Conservation (phyloP, 2,329 filamentous ascomycete species). For the Cercospora zeina region DNA sequence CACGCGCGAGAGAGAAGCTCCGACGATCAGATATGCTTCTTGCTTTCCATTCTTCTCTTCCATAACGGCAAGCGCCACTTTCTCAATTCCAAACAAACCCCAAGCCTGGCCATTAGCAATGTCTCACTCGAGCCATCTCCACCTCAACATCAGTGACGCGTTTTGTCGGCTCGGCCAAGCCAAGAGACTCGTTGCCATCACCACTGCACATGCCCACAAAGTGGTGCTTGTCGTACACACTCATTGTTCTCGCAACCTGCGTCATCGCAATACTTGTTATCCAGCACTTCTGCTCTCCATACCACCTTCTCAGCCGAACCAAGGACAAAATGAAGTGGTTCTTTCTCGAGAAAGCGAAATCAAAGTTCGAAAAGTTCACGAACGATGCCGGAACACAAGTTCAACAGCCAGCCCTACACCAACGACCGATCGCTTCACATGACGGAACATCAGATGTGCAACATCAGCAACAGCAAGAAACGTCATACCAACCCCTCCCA, state of each 20-base stretch:
- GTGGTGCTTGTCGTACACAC: conserved; percentile 23
- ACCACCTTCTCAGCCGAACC: conserved; percentile 13
- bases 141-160: conserved; percentile 16
- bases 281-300: conserved; percentile 19
- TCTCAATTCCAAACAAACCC: not conserved
- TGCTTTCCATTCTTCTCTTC: not conserved
- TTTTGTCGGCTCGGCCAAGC: conserved; percentile 6
- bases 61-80: conserved; percentile 1
- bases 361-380: conserved; percentile 35
- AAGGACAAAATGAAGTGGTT: conserved; percentile 40
- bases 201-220: not conserved
- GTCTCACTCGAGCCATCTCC: conserved; percentile 20
- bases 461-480: conserved; percentile 25
- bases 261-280: conserved; percentile 25
- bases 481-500: conserved; percentile 33
- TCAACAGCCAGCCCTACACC: not conserved
- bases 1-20: not conserved
- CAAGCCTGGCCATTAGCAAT: not conserved
- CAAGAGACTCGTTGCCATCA: not conserved
- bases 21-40: not conserved
- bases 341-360: conserved; percentile 44
- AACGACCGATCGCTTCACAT: not conserved
- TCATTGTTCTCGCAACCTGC: conserved; percentile 28
- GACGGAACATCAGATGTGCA: conserved; percentile 19
- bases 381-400: not conserved